Evolutionary conservation across 2,329 filamentous ascomycete genomes (phyloP), one percentile per base, ranked within the genome.

Genomic region (Xylaria sp.): DNA sequence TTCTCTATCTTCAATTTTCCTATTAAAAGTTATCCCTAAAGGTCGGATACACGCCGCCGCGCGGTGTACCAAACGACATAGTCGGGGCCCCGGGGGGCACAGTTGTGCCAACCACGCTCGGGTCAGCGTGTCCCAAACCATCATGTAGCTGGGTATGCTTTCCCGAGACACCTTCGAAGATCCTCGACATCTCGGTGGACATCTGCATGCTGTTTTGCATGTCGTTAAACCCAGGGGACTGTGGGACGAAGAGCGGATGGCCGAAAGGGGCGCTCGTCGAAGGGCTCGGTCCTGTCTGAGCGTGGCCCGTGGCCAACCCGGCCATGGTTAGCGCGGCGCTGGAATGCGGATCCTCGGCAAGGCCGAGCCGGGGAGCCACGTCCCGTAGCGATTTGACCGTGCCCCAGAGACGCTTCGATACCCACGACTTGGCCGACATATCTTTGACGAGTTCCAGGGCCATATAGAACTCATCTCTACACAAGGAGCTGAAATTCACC

Each of bases 391-490:
- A 88, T 50, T 86, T 85, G 60, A 93, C 89, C 0, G 90, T 93
- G 70, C 87, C 86, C 92, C 92, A 94, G 1, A 94, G 81, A 0
- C 91, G 85, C 72, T 91, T 89, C 6, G 89, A 91, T 2, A 93
- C 89, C 81, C 87, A 92, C 30, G 89, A 91, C 74, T 90, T 89
- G 34, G 87, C 87, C 3, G 89, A 92, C 63, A 94, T 84, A 63
- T 91, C 90, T 69, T 91, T 90, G 45, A 94, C 87, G 3, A 94
- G 82, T 62, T 93, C 90, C 0, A 94, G 85, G 0, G 90, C 91
- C 84, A 91, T 89, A 80, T 93, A 93, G 76, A 94, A 94, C 78
- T 94, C 92, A 52, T 91, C 88, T 20, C 91, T 86, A 70, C 91
- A 93, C 28, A 84, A 79, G 10, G 85, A 82, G 72, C 89, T 91